Percentiles rank a stretch among this genome's conserved stretches.
Conservation (phyloP, 2,329 filamentous ascomycete species). For the Colletotrichum trifolii region DNA sequence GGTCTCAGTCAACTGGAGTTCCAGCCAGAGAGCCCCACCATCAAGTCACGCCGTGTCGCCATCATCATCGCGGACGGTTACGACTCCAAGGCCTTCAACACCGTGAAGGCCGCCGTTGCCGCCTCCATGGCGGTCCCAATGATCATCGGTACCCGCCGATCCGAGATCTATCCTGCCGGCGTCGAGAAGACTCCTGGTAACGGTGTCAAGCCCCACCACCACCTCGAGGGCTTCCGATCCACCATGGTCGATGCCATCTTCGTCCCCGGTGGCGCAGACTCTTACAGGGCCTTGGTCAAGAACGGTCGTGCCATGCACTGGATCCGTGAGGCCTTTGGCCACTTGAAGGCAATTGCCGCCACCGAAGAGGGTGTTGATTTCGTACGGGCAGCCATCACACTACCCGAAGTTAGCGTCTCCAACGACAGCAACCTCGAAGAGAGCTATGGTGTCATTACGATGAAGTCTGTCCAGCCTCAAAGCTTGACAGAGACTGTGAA, state of each 20-base stretch:
- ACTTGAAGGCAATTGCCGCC: slow-evolving; percentile 82
- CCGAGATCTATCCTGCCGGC: slow-evolving; percentile 71
- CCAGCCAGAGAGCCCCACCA: slow-evolving; percentile 70
- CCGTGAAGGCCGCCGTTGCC: slow-evolving; percentile 71
- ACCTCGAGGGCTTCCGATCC: slow-evolving; percentile 82
- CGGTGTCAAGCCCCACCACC: slow-evolving; percentile 76
- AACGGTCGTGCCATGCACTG: slow-evolving; percentile 81
- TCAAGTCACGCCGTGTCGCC: slow-evolving; percentile 77
- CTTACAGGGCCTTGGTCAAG: slow-evolving; percentile 71
- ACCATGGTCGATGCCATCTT: slow-evolving; percentile 86
- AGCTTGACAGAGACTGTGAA: slow-evolving; percentile 70
- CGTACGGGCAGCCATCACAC: slow-evolving; percentile 60
- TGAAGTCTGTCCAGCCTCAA: slow-evolving; percentile 62
- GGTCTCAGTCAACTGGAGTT: slow-evolving; percentile 77
- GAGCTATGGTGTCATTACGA: slow-evolving; percentile 82
- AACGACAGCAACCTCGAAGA: slow-evolving; percentile 64
- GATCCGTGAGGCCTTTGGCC: slow-evolving; percentile 83
- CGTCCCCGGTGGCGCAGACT: slow-evolving; percentile 76
- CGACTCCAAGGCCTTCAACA: slow-evolving; percentile 72
- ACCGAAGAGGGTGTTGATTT: slow-evolving; percentile 78
- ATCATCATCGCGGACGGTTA: slow-evolving; percentile 84
- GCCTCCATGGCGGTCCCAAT: slow-evolving; percentile 74
- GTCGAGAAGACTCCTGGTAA: slow-evolving; percentile 62
- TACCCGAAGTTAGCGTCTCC: slow-evolving; percentile 56
- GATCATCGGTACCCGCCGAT: slow-evolving; percentile 77